Conservation (phyloP, 2,329 filamentous ascomycete genomes). For the Beauveria asiatica region DNA sequence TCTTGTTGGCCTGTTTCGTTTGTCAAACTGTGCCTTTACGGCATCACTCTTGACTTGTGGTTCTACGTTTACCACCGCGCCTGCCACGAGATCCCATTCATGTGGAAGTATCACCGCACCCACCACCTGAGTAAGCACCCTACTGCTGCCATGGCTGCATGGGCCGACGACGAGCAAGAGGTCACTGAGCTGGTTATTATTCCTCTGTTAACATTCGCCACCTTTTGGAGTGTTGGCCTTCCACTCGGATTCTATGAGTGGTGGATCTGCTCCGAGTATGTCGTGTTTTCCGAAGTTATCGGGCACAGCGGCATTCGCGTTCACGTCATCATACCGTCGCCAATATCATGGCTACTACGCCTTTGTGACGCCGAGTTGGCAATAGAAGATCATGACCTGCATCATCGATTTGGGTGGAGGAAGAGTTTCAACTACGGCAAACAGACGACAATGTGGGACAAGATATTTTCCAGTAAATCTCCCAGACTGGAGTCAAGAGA, state of each 20-base stretch:
- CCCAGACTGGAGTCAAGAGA: too few relatives aligned
- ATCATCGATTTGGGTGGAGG: constrained; percentile 28
- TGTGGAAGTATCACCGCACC: constrained; percentile 70
- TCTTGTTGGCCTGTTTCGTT: too few relatives aligned
- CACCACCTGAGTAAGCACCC: constrained; percentile 63
- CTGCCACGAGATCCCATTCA: constrained; percentile 48
- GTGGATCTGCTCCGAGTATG: constrained; percentile 37
- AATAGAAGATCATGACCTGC: constrained; percentile 34
- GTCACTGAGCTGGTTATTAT: constrained; percentile 33
- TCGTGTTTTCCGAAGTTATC: constrained; percentile 29
- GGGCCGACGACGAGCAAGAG: constrained; percentile 33
- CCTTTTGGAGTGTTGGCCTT: constrained; percentile 24
- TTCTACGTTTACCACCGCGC: constrained; percentile 54
- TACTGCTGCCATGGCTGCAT: constrained; percentile 35
- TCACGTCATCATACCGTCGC: constrained; percentile 23
- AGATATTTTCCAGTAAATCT: too few relatives aligned
- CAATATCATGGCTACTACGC: constrained; percentile 26
- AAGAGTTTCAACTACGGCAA: constrained; percentile 25
- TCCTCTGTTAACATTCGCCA: constrained; percentile 29
- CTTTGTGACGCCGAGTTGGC: constrained; percentile 26
- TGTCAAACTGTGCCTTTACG: constrained; percentile 61
- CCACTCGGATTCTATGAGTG: constrained; percentile 38
- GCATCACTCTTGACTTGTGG: constrained; percentile 45
- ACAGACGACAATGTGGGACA: constrained; percentile 8
- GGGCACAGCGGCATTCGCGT: constrained; percentile 32